phyloP scores from a whole-genome alignment of 2,329 filamentous ascomycete species.

The Xylariaceae sp. region DNA sequence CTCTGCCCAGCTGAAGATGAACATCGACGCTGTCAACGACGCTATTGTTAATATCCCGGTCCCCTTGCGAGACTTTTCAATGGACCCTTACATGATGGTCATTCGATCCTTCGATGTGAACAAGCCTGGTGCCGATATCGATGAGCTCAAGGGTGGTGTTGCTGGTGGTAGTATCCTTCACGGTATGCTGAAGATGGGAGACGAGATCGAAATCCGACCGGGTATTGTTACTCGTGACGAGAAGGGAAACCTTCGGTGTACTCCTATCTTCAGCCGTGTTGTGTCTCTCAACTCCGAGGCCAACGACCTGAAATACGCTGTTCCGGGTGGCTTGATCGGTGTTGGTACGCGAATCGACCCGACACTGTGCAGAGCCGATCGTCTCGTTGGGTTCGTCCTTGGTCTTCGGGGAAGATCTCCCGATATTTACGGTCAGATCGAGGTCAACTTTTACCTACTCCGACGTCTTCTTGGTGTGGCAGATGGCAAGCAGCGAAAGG shows the following conservation, averaged over 20 bases:
- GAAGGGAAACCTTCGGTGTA: conserved; percentile 89
- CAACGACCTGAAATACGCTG: conserved; percentile 97
- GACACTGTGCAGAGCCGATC: conserved; percentile 96
- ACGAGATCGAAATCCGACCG: conserved; percentile 98
- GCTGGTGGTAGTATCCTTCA: conserved; percentile 95
- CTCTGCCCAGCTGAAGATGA: conserved; percentile 96
- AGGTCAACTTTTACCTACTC: conserved; percentile 99
- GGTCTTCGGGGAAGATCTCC: conserved; percentile 90
- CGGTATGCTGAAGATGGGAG: conserved; percentile 91
- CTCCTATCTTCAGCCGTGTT: conserved; percentile 91
- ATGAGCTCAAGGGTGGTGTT: conserved; percentile 97
- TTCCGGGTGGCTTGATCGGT: conserved; percentile 95
- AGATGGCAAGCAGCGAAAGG: conserved; percentile 98
- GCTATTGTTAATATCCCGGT: conserved; percentile 93
- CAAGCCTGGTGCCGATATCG: conserved; percentile 98
- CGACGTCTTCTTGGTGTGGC: conserved; percentile 91
- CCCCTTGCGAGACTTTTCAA: conserved; percentile 81
- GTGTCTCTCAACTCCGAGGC: conserved; percentile 94
- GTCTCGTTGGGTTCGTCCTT: conserved; percentile 95
- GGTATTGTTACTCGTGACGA: conserved; percentile 96
- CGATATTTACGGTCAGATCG: conserved; percentile 95
- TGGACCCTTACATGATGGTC: conserved; percentile 96
- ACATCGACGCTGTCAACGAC: conserved; percentile 97
- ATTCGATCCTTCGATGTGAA: conserved; percentile 99
- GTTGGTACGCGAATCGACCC: conserved; percentile 97